Conservation (phyloP, 257 asterid species). For the Plantago elongata region DNA sequence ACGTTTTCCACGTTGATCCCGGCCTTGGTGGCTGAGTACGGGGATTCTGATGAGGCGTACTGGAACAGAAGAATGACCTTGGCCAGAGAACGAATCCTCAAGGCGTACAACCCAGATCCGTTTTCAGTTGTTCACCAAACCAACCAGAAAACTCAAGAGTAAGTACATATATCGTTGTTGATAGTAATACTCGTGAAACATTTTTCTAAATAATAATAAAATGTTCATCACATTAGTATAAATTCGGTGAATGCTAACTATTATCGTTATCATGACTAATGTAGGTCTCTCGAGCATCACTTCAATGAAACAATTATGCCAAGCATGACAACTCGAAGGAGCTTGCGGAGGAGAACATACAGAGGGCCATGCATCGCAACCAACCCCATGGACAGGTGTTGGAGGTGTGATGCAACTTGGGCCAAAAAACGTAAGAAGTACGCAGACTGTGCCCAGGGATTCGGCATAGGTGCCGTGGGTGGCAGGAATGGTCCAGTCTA, state of each 20-base stretch:
- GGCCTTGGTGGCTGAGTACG: constrained; percentile 2
- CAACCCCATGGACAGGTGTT: constrained; percentile 56
- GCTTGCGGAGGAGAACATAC: constrained; percentile 18
- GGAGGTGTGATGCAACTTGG: constrained; percentile 53
- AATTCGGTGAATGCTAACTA: not conserved
- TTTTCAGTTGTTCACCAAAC: constrained; percentile 17
- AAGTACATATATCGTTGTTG: not conserved
- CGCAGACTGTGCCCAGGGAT: constrained; percentile 57
- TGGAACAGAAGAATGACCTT: constrained; percentile 32
- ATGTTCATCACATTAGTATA: not conserved
- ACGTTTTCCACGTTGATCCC: constrained; percentile 3
- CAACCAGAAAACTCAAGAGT: constrained; percentile 29
- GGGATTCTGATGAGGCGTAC: constrained; percentile 25
- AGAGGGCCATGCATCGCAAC: constrained; percentile 31
- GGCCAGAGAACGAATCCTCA: constrained; percentile 28
- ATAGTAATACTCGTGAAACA: too few species aligned
- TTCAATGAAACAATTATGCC: not conserved
- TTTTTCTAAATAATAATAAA: too few species aligned
- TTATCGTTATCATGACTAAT: not conserved
- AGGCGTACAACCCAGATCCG: constrained; percentile 42
- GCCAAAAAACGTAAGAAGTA: constrained; percentile 28
- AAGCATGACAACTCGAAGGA: constrained; percentile 26
- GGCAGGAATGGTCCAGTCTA: constrained; percentile 43
- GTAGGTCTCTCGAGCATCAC: constrained; percentile 8
- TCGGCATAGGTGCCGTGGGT: constrained; percentile 35